Evolutionary conservation across 139 green algal genomes (phyloP), one percentile per base, ranked within the genome.

Genomic region (Coccomyxa sp.): DNA sequence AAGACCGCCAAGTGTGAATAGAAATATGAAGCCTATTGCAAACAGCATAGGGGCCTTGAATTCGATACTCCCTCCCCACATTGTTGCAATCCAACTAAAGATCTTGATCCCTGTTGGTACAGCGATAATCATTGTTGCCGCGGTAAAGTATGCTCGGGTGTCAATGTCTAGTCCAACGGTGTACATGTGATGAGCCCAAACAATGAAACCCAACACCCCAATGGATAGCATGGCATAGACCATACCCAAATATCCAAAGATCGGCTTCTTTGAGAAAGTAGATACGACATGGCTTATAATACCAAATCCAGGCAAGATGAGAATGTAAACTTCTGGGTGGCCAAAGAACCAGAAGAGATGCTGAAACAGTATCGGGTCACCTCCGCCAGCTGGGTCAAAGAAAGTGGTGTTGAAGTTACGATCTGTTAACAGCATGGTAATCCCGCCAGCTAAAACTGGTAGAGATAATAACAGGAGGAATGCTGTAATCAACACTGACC

Each of bases 111-210:
- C 89, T 32, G 90, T 93, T 81, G 90, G 92, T 76, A 95, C 88
- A 76, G 88, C 90, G 86, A 95, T 94, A 93, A 94, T 94, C 87
- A 95, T 93, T 81, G 92, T 93, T 76, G 90, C 90, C 80, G 86
- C 89, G 57, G 92, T 94, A 89, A 95, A 95, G 76, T 93, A 94
- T 13, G 89, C 89, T 79, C 88, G 85, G 59, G 92, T 93, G 85
- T 95, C 90, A 66, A 94, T 86, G 79, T 94, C 89, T 77, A 94
- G 84, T 63, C 88, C 90, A 67, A 93, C 90, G 67, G 90, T 93
- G 77, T 91, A 93, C 90, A 93, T 93, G 84, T 93, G 90, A 84
- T 92, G 88, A 81, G 89, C 86, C 88, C 88, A 94, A 68, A 94
- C 88, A 82, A 92, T 91, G 82, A 94, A 94, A 76, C 87, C 87